Conservation (phyloP, 2,329 filamentous ascomycete genomes). For the Lecanicillium sp. region DNA sequence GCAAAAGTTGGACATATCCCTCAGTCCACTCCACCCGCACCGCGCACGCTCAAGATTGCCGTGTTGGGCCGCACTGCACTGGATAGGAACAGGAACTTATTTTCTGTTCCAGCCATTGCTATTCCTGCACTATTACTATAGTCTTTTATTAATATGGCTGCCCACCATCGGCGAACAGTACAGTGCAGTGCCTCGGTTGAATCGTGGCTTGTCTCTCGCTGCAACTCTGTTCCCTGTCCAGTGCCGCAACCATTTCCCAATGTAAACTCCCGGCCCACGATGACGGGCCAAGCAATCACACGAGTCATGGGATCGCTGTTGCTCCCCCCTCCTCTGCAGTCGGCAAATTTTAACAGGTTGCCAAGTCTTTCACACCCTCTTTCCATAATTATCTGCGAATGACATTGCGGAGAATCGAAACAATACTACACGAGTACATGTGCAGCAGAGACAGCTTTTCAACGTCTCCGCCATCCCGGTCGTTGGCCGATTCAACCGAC, state of each 20-base stretch:
- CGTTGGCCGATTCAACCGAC: not conserved
- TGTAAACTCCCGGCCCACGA: too few relatives aligned
- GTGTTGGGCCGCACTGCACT: not conserved
- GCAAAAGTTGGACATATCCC: not conserved
- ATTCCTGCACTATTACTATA: too few relatives aligned
- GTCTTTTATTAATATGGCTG: too few relatives aligned
- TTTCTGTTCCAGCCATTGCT: not conserved
- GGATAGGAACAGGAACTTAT: not conserved
- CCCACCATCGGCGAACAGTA: too few relatives aligned
- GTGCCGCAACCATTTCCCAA: too few relatives aligned
- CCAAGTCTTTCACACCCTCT: not conserved
- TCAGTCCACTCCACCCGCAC: not conserved
- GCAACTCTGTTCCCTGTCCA: too few relatives aligned
- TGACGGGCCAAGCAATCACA: too few relatives aligned
- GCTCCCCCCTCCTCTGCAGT: not conserved
- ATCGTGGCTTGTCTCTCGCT: too few relatives aligned
- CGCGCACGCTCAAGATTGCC: not conserved
- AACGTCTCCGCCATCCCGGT: not conserved
- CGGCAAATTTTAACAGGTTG: not conserved
- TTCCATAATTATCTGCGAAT: not conserved
- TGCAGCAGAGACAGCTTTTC: not conserved
- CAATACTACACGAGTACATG: too few relatives aligned
- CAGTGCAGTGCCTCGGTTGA: too few relatives aligned
- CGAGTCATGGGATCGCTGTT: slow-evolving; percentile 6
- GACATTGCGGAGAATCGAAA: not conserved